Conservation (phyloP, 73 alveolate species). For the Urostyla sp. region DNA sequence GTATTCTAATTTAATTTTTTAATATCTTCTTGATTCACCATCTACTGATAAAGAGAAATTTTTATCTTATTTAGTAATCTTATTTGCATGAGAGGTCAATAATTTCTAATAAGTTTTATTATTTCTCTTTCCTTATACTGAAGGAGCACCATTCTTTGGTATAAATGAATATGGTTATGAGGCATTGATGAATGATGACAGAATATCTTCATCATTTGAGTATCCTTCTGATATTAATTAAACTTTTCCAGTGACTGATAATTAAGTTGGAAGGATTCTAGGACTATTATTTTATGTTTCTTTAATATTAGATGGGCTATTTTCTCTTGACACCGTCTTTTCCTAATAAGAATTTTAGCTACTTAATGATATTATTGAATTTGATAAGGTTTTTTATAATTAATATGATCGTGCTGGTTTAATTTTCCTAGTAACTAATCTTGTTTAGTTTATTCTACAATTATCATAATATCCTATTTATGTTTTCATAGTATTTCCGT, state of each 20-base stretch:
- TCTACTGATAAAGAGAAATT: neutral
- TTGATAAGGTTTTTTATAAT: too few relatives aligned
- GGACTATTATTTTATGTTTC: neutral
- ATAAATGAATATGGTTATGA: conserved; percentile 35
- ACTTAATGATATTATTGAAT: neutral
- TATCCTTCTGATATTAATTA: neutral
- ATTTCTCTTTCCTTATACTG: conserved; percentile 26
- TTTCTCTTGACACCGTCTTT: too few relatives aligned
- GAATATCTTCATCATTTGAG: neutral
- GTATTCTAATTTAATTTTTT: too few relatives aligned
- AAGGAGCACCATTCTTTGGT: conserved; percentile 59
- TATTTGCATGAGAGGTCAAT: neutral
- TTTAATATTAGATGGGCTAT: too few relatives aligned
- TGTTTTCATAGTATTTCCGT: neutral
- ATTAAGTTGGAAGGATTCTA: neutral
- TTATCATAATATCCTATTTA: neutral
- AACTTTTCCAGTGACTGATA: neutral
- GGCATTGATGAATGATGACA: neutral
- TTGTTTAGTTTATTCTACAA: neutral
- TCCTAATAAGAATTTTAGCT: neutral
- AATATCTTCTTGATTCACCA: neutral
- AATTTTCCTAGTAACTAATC: too few relatives aligned
- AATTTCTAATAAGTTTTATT: neutral
- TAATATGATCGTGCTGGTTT: too few relatives aligned
- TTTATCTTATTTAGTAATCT: neutral